Evolutionary conservation across 2,329 filamentous ascomycete species (phyloP), one percentile per base, ranked within the genome.

Genomic region (Fusarium circinatum): DNA sequence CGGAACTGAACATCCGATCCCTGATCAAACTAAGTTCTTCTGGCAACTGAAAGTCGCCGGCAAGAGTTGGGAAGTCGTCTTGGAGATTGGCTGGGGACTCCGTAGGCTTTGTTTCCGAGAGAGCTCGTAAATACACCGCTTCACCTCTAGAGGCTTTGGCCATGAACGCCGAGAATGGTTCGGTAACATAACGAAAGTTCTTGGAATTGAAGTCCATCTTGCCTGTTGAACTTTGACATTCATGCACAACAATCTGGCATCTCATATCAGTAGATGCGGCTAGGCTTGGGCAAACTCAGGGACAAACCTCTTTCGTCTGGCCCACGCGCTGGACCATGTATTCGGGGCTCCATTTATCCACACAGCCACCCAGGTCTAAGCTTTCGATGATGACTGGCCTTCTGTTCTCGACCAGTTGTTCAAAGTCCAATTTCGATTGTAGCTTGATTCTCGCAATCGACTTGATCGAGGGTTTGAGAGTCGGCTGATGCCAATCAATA

Each of bases 171-270:
- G 86, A 88, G 75, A 97, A 94, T 6, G 84, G 78, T 71, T 91
- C 91, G 8, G 90, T 93, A 14, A 88, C 85, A 79, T 97, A 97
- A 42, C 85, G 83, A 79, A 97, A 97, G 80, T 97, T 97, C 82
- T 97, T 97, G 51, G 87, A 85, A 65, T 91, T 91, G 79, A 98
- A 97, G 75, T 94, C 92, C 92, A 97, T 94, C 51, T 88, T 88
- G 36, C 89, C 85, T 9, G 85, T 86, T 30, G 81, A 75, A 34
- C 59, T 64, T 12, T 85, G 82, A 26, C 92, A 90, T 73, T 93
- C 89, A 78, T 98, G 95, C 9, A 97, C 89, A 17, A 94, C 86
- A 20, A 97, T 88, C 88, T 93, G 36, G 5, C 48, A 22, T 42
- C 45, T 65, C 28, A 60, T 28, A 28, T 74, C 58, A 71, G 52